These are phyloP conservation scores for Trichophyton rubrum DNA, from an alignment of 2,329 filamentous ascomycete species.

Conservation along the genomic window DNA sequence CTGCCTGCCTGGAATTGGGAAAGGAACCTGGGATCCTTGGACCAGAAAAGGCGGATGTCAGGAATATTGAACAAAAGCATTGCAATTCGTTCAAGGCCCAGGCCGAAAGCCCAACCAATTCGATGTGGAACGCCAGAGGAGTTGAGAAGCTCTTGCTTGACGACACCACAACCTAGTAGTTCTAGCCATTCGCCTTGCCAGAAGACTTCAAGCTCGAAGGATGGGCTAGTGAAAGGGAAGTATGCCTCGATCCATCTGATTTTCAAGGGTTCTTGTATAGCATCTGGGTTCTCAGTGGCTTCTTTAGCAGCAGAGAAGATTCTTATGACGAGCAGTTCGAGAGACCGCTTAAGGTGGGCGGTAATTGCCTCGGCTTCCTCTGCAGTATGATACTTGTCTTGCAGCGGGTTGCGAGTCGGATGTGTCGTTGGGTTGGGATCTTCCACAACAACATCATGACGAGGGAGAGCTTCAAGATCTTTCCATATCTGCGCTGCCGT, in stretches of 20 bases:
- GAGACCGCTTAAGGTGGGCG: conserved; percentile 72
- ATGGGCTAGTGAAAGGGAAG: conserved; percentile 92
- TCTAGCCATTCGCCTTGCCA: conserved; percentile 94
- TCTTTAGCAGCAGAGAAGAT: conserved; percentile 69
- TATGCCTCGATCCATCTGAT: conserved; percentile 95
- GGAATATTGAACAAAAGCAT: conserved; percentile 96
- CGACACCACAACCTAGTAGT: conserved; percentile 82
- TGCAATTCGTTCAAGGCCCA: conserved; percentile 86
- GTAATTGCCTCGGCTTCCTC: conserved; percentile 74
- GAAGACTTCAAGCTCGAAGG: conserved; percentile 91
- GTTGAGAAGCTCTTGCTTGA: conserved; percentile 67
- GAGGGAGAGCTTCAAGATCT: conserved; percentile 59
- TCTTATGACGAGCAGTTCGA: conserved; percentile 81
- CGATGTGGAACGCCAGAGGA: conserved; percentile 63
- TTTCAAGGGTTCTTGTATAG: conserved; percentile 58
- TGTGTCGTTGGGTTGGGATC: conserved; percentile 72
- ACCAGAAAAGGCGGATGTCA: conserved; percentile 96
- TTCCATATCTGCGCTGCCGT: conserved; percentile 50
- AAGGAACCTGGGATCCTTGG: conserved; percentile 70
- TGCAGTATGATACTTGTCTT: conserved; percentile 54
- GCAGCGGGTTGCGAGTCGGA: conserved; percentile 68
- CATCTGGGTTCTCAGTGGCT: conserved; percentile 34
- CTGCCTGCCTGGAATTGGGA: conserved; percentile 55
- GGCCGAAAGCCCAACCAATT: conserved; percentile 88
- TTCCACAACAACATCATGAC: conserved; percentile 63